Base-by-base conservation (phyloP, 495 filamentous ascomycete genomes). In the Hypoxylon fragiforme region DNA sequence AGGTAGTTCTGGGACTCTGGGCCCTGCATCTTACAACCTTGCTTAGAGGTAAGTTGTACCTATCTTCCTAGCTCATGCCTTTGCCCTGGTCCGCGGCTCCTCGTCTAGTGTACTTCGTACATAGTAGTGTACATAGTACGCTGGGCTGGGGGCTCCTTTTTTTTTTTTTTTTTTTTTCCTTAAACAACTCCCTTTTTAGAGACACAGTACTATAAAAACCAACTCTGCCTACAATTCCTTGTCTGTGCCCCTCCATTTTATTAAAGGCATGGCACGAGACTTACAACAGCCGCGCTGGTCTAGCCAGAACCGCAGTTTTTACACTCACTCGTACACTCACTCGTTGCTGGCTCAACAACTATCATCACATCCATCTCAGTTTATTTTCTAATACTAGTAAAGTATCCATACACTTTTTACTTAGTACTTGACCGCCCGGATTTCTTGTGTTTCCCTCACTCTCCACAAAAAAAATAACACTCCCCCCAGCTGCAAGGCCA, bases 231-330 rank as follows among this genome's bases (percentile, higher is more conserved):
- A 47, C 58, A 56, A 65, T 66, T 66, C 63, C 61, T 57, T 48
- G 56, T 60, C 59, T 54, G 63, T 71, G 63, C 67, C 70, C 69
- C 68, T 67, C 70, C 70, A 63, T 69, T 63, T 58, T 58, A 54
- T 59, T 60, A 51, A 41, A 67, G 63, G 57, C 58, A 71, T 73
- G 70, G 73, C 70, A 74, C 69, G 69, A 73, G 69, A 71, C 67
- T 69, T 60, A 54, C 69, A 73, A 65, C 70, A 54, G 65, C 64
- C 64, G 66, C 56, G 56, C 60, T 63, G 59, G 59, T 70, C 68
- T 60, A 66, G 54, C 64, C 66, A 69, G 67, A 70, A 68, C 65
- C 66, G 69, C 62, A 62, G 39, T 22, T 20, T 48, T 50, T 14
- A 44, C 15, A 4, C 24, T 28, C 24, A 44, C 19, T 18, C 19